phyloP scores from a whole-genome alignment of 2,329 filamentous ascomycete genomes.

The Acarospora socialis region DNA sequence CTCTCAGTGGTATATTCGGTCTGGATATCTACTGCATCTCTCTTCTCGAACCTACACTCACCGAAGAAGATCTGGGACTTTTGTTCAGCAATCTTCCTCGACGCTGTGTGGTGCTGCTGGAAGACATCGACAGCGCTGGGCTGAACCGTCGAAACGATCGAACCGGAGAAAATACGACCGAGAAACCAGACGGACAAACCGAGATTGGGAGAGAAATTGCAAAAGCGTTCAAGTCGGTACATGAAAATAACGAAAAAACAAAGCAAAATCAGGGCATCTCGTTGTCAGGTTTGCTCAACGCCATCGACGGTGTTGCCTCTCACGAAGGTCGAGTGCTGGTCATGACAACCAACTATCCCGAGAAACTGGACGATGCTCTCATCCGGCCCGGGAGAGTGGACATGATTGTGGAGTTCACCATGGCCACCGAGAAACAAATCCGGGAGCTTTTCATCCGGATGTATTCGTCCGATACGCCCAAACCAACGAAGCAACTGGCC shows the following conservation, averaged over 20 bases:
- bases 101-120: conserved; percentile 51
- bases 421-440: conserved; percentile 41
- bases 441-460: conserved; percentile 37
- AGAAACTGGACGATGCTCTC: conserved; percentile 58
- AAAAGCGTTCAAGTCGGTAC: conserved; percentile 16
- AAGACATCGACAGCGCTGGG: conserved; percentile 56
- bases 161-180: conserved; percentile 25
- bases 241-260: conserved; percentile 6
- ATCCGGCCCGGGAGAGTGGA: conserved; percentile 63
- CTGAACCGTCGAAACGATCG: conserved; percentile 25
- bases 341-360: conserved; percentile 69
- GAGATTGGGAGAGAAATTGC: conserved; percentile 20
- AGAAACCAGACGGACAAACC: conserved; percentile 24
- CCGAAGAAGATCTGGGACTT: conserved; percentile 44
- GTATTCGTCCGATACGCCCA: conserved; percentile 11
- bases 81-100: conserved; percentile 48
- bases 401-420: conserved; percentile 49
- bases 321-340: conserved; percentile 67
- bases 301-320: conserved; percentile 67
- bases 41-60: conserved; percentile 44
- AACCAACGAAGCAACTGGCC: too few relatives aligned
- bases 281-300: conserved; percentile 65
- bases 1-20: conserved; percentile 50
- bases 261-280: conserved; percentile 41
- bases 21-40: conserved; percentile 53